Percentiles rank a stretch among this genome's conserved stretches.
phyloP scores from a whole-genome alignment of 345 rosid species.

The Psidium guajava region DNA sequence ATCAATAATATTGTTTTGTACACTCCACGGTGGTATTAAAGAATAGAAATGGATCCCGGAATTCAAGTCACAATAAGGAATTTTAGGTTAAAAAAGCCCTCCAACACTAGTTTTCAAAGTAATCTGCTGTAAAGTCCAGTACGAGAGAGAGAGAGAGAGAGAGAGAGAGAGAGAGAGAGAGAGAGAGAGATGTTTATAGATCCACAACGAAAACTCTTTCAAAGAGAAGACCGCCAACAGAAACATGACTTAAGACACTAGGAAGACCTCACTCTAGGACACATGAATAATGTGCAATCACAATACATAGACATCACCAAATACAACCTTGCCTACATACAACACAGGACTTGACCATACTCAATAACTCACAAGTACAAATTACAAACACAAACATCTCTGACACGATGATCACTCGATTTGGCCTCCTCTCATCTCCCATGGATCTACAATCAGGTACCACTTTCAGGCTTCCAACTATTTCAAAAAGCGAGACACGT shows the following conservation, averaged over 20 bases:
- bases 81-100: too few species aligned
- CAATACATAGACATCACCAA: background rate
- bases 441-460: background rate
- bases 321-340: background rate
- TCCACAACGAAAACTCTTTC: background rate
- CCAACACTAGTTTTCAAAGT: too few species aligned
- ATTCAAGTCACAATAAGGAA: too few species aligned
- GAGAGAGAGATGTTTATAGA: background rate
- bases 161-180: background rate
- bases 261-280: too few species aligned
- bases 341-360: background rate
- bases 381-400: background rate
- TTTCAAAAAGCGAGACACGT: background rate
- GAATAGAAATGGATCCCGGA: too few species aligned
- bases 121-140: too few species aligned
- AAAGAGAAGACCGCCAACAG: background rate
- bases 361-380: background rate
- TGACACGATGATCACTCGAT: background rate
- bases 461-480: background rate
- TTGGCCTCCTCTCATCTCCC: background rate
- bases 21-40: too few species aligned
- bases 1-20: too few species aligned
- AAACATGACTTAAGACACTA: background rate
- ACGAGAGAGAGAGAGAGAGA: background rate
- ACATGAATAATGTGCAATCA: background rate